Evolutionary conservation across 768 basidiomycete genomes (phyloP), one percentile per base, ranked within the genome.

Genomic region (Suillus luteus): DNA sequence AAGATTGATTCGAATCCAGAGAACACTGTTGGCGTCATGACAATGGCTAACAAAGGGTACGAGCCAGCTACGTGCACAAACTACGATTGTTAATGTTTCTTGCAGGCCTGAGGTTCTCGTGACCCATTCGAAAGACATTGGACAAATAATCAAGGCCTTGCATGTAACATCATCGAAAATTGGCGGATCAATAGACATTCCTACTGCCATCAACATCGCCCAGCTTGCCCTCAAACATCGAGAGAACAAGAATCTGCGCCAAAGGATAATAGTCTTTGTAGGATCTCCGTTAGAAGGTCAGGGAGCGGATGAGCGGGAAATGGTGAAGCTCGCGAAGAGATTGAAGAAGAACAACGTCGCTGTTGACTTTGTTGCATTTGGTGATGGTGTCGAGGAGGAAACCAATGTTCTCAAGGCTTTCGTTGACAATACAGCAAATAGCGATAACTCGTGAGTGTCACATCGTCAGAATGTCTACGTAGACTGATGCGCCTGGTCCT

Each of bases 291-390:
- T 95, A n/a, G 82, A 85, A 24, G 89, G 86, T 37, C 73, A 80
- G 37, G 88, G 82, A 9, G 85, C 89, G 12, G 89, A 92, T 64
- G 91, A 93, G 73, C 88, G 90, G 69, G 82, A 83, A 61, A 89
- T 96, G 85, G 80, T 92, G 68, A 90, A 88, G 74, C 85, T 99
- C 41, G 97, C 96, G 11, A 97, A 96, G 83, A 97, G 95, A 77
- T 82, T 99, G 66, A 98, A 98, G 84, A 99, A 99, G 88, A 99
- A 99, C 76, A 99, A 98, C 70, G 95, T 99, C 49, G 93, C 96
- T 1, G 84, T 99, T 31, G 97, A 99, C 76, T 82, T 99, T 59
- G 81, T 99, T 35, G 85, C 85, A 6, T 98, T 94, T 75, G 96
- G 96, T 1, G 96, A 96, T 69, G 92, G 88, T 6, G 91, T 95